Conservation (phyloP, 805 yeast species). For the Blastobotrys peoriensis region DNA sequence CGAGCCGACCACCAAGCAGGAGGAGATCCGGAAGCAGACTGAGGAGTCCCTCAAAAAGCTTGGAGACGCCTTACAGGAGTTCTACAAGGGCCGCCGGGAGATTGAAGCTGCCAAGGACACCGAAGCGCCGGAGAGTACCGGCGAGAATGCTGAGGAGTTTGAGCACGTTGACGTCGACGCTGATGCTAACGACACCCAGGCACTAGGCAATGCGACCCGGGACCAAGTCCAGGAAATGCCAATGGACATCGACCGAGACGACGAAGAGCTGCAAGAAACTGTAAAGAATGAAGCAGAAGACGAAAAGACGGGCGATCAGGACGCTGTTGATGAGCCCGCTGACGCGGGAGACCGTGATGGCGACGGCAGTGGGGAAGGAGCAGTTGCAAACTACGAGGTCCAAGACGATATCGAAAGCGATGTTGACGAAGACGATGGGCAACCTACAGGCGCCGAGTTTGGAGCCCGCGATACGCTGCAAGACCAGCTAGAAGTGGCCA, state of each 20-base stretch:
- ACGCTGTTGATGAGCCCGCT: conserved; percentile 5
- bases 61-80: conserved; percentile 88
- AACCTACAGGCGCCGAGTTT: conserved; percentile 21
- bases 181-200: conserved; percentile 77
- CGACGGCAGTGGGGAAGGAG: conserved; percentile 3
- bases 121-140: conserved; percentile 21
- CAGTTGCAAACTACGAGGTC: not conserved
- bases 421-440: conserved; percentile 19
- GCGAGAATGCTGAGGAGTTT: conserved; percentile 74
- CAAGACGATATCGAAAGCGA: conserved; percentile 2
- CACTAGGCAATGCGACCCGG: conserved; percentile 75
- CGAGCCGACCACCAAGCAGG: conserved; percentile 53
- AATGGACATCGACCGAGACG: conserved; percentile 33
- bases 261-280: conserved; percentile 29
- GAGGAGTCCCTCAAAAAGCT: conserved; percentile 70
- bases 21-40: conserved; percentile 35
- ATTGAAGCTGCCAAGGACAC: conserved; percentile 63
- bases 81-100: conserved; percentile 84
- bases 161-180: conserved; percentile 39
- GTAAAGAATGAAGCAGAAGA: conserved; percentile 27
- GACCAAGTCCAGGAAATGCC: conserved; percentile 66
- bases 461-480: conserved; percentile 15
- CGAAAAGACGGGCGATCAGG: not conserved
- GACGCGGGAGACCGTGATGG: conserved; percentile 1
- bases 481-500: conserved; percentile 1